Conservation (phyloP, 768 basidiomycete species). For the Roridomyces roridus region DNA sequence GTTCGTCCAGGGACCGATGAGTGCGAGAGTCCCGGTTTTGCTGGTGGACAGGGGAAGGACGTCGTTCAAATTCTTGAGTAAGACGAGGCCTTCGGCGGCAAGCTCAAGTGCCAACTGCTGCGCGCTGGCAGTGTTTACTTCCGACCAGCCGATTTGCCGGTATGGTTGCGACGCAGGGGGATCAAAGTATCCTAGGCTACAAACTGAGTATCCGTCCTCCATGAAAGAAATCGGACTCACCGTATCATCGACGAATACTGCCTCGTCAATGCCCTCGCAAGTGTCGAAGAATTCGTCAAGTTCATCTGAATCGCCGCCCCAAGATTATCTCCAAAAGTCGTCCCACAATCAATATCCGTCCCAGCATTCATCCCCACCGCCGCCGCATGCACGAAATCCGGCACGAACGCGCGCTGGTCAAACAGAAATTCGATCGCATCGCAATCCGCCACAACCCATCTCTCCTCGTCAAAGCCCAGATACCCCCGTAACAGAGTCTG, state of each 20-base stretch:
- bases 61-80: slow-evolving; percentile 65
- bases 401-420: slow-evolving; percentile 53
- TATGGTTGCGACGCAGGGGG: slow-evolving; percentile 54
- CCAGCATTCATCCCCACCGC: slow-evolving; percentile 57
- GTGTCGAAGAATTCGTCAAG: slow-evolving; percentile 48
- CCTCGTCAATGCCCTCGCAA: slow-evolving; percentile 49
- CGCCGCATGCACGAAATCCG: slow-evolving; percentile 49
- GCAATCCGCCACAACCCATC: slow-evolving; percentile 63
- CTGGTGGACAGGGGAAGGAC: slow-evolving; percentile 55
- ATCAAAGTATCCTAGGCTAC: slow-evolving; percentile 63
- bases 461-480: slow-evolving; percentile 55
- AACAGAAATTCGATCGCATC: slow-evolving; percentile 56
- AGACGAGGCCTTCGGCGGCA: slow-evolving; percentile 59
- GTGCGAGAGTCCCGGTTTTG: slow-evolving; percentile 47
- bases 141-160: slow-evolving; percentile 52
- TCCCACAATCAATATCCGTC: slow-evolving; percentile 62
- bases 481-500: slow-evolving; percentile 55
- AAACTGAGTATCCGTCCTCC: not conserved
- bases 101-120: slow-evolving; percentile 57
- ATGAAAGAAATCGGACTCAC: slow-evolving; percentile 33
- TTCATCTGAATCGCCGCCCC: slow-evolving; percentile 54
- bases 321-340: slow-evolving; percentile 49
- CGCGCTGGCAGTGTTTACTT: slow-evolving; percentile 52
- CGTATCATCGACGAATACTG: slow-evolving; percentile 61
- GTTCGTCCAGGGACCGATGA: slow-evolving; percentile 66